Base-by-base conservation (phyloP, 768 basidiomycete genomes). In the Tricholoma saponaceum region DNA sequence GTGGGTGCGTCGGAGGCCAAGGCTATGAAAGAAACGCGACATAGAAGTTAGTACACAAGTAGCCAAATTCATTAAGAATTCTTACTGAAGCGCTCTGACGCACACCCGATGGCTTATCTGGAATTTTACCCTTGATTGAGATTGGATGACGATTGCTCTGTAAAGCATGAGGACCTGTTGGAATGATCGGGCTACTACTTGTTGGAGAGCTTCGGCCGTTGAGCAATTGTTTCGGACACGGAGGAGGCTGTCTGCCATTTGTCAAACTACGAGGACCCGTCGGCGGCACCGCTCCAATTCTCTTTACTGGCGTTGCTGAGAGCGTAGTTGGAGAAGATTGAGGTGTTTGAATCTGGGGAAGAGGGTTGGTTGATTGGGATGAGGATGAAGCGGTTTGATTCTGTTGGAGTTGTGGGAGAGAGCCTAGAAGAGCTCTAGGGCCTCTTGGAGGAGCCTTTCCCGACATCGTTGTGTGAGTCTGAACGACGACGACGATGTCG, bases 371-470 rank as follows among this genome's bases (percentile, higher is more conserved):
- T 59, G 60, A 52, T 58, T 55, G 47, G 58, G 64, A 56, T 60
- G 66, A 54, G 59, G 66, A 58, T 50, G 69, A 28, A 54, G 61
- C 50, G 35, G 60, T 18, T 50, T 33, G 53, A 41, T 25, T 28
- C 46, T 56, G 66, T 56, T 60, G 67, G 66, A 44, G 70, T 59
- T 58, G 77, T 66, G 12, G 73, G 68, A 75, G 64, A n/a, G 79
- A 63, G 58, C 81, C 82, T 60, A 83, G 66, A 58, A 91, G 76
- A 46, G 89, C 89, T 59, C 89, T 75, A 47, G 89, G 89, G 56
- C 88, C 89, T 62, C 78, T 81, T 62, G 89, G 89, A 64, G 89
- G 89, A 52, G 82, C 84, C 76, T 86, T 89, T 67, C 88, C 87
- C 72, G 88, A 89, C 89, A 90, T 89, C 44, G 39, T 4, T 37